Evolutionary conservation across 257 asterid species (phyloP).

Genomic region (Knoxia roxburghii): DNA sequence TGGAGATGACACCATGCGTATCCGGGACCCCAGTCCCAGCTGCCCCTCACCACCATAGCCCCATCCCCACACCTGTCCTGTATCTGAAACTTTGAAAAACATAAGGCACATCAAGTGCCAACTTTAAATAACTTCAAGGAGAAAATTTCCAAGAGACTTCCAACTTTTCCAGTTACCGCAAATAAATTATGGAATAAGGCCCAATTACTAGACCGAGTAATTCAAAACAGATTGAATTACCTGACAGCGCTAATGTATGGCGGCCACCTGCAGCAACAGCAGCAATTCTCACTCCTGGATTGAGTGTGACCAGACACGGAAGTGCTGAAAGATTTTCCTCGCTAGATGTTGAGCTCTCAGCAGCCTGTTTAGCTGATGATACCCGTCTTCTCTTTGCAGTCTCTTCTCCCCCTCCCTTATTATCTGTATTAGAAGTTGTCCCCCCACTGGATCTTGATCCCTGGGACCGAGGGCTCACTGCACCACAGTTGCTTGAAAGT

Average conservation of each 20-base stretch:
- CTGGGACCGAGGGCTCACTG: slow-evolving; percentile 79
- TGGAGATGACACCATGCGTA: slow-evolving; percentile 95
- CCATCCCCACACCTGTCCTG: slow-evolving; percentile 99
- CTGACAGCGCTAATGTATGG: slow-evolving; percentile 88
- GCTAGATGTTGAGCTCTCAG: slow-evolving; percentile 69
- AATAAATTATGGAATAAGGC: neutral
- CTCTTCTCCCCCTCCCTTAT: slow-evolving; percentile 74
- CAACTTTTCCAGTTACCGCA: neutral
- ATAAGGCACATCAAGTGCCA: slow-evolving; percentile 22
- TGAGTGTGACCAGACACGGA: slow-evolving; percentile 82
- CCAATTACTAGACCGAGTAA: slow-evolving; percentile 1
- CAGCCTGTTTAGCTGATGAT: slow-evolving; percentile 62
- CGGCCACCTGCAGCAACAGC: slow-evolving; percentile 97
- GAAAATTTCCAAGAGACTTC: slow-evolving; percentile 6
- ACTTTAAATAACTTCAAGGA: slow-evolving; percentile 10
- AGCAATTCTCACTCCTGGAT: slow-evolving; percentile 69
- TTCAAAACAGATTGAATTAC: slow-evolving; percentile 31
- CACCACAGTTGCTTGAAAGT: slow-evolving; percentile 35
- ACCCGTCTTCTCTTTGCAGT: slow-evolving; percentile 71
- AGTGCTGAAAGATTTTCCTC: slow-evolving; percentile 79
- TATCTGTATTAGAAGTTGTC: slow-evolving; percentile 34
- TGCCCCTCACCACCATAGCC: slow-evolving; percentile 99
- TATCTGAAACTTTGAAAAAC: slow-evolving; percentile 56
- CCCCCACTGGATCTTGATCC: slow-evolving; percentile 59
- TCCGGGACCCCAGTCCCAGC: slow-evolving; percentile 88